Conservation (phyloP, 2,329 filamentous ascomycete genomes). For the Trichoderma sp. region DNA sequence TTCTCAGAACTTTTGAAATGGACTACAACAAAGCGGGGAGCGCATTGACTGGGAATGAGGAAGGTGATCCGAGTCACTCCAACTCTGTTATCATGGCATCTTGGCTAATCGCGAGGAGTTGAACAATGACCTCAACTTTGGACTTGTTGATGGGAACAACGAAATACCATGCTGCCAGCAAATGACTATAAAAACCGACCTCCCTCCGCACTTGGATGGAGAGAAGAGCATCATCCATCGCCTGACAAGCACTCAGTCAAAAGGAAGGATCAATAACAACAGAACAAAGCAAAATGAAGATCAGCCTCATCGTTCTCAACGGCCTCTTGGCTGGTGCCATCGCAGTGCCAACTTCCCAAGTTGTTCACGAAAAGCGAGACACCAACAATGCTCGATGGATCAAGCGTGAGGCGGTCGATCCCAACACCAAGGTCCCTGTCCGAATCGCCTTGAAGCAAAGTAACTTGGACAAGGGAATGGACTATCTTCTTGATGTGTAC, state of each 20-base stretch:
- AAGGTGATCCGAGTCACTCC: neutral
- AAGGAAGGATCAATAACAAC: neutral
- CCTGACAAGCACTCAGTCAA: neutral
- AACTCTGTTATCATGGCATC: neutral
- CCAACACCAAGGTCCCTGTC: slow-evolving; percentile 35
- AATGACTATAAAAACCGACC: neutral
- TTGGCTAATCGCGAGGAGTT: neutral
- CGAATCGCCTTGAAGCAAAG: slow-evolving; percentile 48
- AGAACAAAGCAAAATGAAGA: slow-evolving; percentile 25
- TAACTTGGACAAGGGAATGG: slow-evolving; percentile 49
- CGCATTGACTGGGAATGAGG: neutral
- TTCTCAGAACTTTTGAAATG: neutral
- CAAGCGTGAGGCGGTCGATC: slow-evolving; percentile 27
- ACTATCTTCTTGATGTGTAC: slow-evolving; percentile 44
- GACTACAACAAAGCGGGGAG: neutral
- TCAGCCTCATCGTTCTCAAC: slow-evolving; percentile 24
- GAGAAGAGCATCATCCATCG: neutral
- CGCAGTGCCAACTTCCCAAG: slow-evolving; percentile 28
- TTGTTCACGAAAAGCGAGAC: slow-evolving; percentile 38
- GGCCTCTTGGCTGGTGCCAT: slow-evolving; percentile 26
- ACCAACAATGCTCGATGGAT: slow-evolving; percentile 28
- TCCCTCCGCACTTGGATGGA: neutral
- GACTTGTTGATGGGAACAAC: neutral
- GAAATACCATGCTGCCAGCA: neutral
- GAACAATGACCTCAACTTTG: neutral